phyloP scores from a whole-genome alignment of 352 stramenopile genomes.

The Phytophthora pinifolia region DNA sequence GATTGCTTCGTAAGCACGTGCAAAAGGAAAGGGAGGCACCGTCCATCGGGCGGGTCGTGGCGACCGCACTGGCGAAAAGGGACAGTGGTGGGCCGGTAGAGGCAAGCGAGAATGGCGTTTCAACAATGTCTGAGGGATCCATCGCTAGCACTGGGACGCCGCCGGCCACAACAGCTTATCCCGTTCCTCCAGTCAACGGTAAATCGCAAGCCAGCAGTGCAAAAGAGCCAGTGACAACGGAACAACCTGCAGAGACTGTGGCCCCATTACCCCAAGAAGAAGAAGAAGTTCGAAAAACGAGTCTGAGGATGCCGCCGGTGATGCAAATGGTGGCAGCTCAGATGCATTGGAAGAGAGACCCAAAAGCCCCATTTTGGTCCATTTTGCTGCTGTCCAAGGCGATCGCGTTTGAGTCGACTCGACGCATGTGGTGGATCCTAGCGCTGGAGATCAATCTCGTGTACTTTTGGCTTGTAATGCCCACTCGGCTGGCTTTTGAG shows the following conservation, averaged over 20 bases:
- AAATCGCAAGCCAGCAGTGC: not conserved
- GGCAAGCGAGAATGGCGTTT: not conserved
- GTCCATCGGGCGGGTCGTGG: slow-evolving; percentile 14
- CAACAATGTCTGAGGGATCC: not conserved
- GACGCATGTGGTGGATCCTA: slow-evolving; percentile 52
- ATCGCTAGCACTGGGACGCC: no score
- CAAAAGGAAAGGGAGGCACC: slow-evolving; percentile 38
- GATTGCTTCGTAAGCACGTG: slow-evolving; percentile 50
- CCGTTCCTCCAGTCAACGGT: not conserved
- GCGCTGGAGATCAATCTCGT: slow-evolving; percentile 44
- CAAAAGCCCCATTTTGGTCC: slow-evolving; percentile 31
- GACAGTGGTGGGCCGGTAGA: not conserved
- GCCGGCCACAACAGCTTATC: no score
- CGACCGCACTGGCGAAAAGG: slow-evolving; percentile 19
- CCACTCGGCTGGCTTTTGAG: slow-evolving; percentile 42
- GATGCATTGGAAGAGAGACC: slow-evolving; percentile 15
- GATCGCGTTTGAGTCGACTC: slow-evolving; percentile 44
- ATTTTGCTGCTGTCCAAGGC: slow-evolving; percentile 32
- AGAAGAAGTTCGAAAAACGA: slow-evolving; percentile 11
- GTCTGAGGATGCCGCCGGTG: slow-evolving; percentile 26
- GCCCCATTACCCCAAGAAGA: not conserved
- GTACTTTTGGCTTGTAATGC: slow-evolving; percentile 62
- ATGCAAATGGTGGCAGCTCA: slow-evolving; percentile 25
- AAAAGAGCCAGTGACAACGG: slow-evolving; percentile 1
- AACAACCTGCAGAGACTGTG: slow-evolving; percentile 3